Evolutionary conservation across 2,329 filamentous ascomycete species (phyloP).

Genomic region (Colletotrichum sp.): DNA sequence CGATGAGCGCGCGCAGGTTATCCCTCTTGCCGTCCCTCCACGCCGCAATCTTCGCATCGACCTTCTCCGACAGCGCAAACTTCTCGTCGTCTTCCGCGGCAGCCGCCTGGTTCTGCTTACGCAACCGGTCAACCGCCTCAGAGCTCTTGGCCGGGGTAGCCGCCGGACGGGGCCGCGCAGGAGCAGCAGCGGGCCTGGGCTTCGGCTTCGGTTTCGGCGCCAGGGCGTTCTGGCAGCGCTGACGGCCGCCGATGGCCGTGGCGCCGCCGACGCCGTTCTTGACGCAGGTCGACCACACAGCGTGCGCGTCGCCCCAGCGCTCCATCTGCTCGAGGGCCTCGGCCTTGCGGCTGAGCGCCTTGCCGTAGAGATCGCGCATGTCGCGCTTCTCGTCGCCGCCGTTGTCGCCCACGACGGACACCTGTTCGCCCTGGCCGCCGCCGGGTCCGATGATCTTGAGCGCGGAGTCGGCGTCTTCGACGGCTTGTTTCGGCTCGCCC

Average conservation of each 20-base stretch:
- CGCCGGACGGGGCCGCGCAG: constrained; percentile 39
- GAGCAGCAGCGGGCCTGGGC: constrained; percentile 41
- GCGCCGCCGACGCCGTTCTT: constrained; percentile 86
- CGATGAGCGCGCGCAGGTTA: constrained; percentile 86
- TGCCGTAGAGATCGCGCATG: constrained; percentile 93
- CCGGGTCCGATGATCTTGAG: constrained; percentile 79
- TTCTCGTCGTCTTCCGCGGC: constrained; percentile 91
- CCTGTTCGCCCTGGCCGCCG: constrained; percentile 80
- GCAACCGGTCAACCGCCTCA: constrained; percentile 81
- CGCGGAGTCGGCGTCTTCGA: constrained; percentile 83
- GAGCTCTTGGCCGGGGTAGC: constrained; percentile 58
- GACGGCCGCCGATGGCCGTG: constrained; percentile 82
- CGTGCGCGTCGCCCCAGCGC: constrained; percentile 84
- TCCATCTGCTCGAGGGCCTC: constrained; percentile 96
- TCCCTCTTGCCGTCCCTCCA: constrained; percentile 95
- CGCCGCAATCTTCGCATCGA: constrained; percentile 77
- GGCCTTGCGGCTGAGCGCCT: constrained; percentile 91
- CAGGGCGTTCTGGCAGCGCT: constrained; percentile 88
- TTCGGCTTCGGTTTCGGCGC: constrained; percentile 66
- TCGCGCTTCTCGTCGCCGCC: constrained; percentile 71
- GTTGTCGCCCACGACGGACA: constrained; percentile 67
- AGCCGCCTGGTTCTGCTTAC: constrained; percentile 83
- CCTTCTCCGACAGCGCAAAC: constrained; percentile 83
- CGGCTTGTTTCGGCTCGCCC: constrained; percentile 86
- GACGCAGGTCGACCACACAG: constrained; percentile 82